Evolutionary conservation across 176 grass and related monocot species (phyloP).

Genomic region (Coix lacrymajobi): DNA sequence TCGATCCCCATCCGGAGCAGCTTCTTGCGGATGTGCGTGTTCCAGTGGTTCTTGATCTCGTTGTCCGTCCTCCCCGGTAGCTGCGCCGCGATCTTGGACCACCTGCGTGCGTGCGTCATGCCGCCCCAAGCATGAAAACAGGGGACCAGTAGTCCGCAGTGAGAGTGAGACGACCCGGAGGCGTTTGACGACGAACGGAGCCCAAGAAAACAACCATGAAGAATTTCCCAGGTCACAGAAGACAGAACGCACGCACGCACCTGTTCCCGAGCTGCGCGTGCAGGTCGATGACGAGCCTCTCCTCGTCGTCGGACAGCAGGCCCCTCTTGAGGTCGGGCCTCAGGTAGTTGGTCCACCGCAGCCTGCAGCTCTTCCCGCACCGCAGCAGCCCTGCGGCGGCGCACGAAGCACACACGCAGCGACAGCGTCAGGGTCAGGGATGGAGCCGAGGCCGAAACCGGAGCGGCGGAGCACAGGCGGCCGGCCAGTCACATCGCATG

Average conservation of each 20-base stretch:
- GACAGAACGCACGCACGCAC: slow-evolving; percentile 30
- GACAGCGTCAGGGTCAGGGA: background rate
- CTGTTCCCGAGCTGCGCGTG: slow-evolving; percentile 89
- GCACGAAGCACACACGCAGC: too few relatives aligned
- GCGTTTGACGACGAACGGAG: background rate
- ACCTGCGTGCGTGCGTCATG: slow-evolving; percentile 1
- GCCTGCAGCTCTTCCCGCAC: slow-evolving; percentile 95
- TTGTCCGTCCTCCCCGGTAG: slow-evolving; percentile 92
- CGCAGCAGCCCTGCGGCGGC: slow-evolving; percentile 51
- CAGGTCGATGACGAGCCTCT: slow-evolving; percentile 74
- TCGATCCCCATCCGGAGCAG: slow-evolving; percentile 80
- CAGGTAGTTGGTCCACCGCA: slow-evolving; percentile 96
- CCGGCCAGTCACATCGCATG: too few relatives aligned
- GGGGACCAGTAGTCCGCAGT: background rate
- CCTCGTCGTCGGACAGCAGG: slow-evolving; percentile 64
- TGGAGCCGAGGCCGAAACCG: too few relatives aligned
- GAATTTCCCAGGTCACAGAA: background rate
- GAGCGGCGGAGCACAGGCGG: too few relatives aligned
- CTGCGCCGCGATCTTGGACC: slow-evolving; percentile 90
- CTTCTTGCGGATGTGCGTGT: slow-evolving; percentile 98
- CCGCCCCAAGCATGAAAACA: background rate
- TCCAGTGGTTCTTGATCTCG: slow-evolving; percentile 99
- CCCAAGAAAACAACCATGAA: background rate
- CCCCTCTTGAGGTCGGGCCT: slow-evolving; percentile 89
- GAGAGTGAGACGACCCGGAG: background rate